These are phyloP conservation scores for Glycine tomentella DNA, from an alignment of 306 rosid species.

Conservation along the genomic window DNA sequence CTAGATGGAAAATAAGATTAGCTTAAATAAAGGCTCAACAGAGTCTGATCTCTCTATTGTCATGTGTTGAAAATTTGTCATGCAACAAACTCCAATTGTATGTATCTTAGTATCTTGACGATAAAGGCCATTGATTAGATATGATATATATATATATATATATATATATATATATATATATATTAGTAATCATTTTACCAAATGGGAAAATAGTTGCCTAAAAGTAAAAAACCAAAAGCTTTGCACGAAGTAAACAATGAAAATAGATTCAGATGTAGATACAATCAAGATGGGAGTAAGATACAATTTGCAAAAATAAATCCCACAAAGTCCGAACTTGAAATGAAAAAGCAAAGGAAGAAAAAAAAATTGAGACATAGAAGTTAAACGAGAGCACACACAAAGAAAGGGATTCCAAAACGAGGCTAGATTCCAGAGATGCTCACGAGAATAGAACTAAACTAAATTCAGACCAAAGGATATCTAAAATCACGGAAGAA, in stretches of 20 bases:
- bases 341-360: not conserved
- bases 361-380: not conserved
- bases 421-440: constrained; percentile 40
- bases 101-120: not conserved
- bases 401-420: constrained; percentile 45
- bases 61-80: too few relatives aligned
- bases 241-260: not conserved
- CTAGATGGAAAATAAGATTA: not conserved
- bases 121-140: not conserved
- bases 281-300: constrained; percentile 15
- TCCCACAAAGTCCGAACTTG: not conserved
- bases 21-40: not conserved
- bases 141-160: not conserved
- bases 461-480: constrained; percentile 36
- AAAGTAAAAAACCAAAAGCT: constrained; percentile 9
- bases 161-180: not conserved
- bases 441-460: constrained; percentile 19
- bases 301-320: constrained; percentile 1
- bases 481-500: constrained; percentile 54
- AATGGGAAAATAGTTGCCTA: constrained; percentile 26
- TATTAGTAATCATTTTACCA: constrained; percentile 24
- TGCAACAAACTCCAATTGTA: not conserved
- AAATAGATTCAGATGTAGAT: constrained; percentile 23
- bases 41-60: not conserved
- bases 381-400: constrained; percentile 48